These are phyloP conservation scores for Solanum pinnatisectum DNA, from an alignment of 257 asterid species.

Conservation along the genomic window DNA sequence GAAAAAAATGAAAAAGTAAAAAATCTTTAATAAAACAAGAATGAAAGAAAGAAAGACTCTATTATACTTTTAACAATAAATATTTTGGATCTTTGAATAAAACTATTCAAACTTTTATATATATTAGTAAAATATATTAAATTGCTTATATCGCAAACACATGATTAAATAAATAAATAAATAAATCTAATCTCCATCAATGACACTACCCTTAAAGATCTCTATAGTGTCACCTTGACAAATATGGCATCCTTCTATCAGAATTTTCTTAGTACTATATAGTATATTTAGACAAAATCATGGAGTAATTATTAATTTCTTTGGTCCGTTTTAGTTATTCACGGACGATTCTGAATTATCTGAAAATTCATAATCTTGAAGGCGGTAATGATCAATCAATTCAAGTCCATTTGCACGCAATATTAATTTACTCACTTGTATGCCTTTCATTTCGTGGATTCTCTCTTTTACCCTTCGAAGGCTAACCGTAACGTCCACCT, in stretches of 20 bases:
- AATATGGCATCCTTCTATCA: constrained; percentile 16
- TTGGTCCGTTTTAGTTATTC: not conserved
- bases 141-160: not conserved
- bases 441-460: constrained; percentile 29
- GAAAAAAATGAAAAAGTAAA: not conserved
- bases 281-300: constrained; percentile 17
- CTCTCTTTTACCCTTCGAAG: constrained; percentile 33
- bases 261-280: constrained; percentile 23
- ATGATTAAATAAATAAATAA: not conserved
- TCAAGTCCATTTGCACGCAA: constrained; percentile 31
- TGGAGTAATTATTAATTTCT: constrained; percentile 19
- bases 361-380: constrained; percentile 20
- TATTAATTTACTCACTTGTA: constrained; percentile 5
- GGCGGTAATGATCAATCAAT: constrained; percentile 23
- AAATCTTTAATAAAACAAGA: too few species aligned
- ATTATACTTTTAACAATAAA: not conserved
- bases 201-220: constrained; percentile 27
- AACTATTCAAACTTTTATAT: not conserved
- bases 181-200: constrained; percentile 29
- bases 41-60: not conserved
- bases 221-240: too few species aligned
- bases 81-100: not conserved
- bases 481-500: constrained; percentile 21
- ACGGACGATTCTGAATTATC: constrained; percentile 22
- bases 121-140: not conserved